These are phyloP conservation scores for Phanerochaete carnosa DNA, from an alignment of 768 basidiomycete genomes.

Conservation along the genomic window DNA sequence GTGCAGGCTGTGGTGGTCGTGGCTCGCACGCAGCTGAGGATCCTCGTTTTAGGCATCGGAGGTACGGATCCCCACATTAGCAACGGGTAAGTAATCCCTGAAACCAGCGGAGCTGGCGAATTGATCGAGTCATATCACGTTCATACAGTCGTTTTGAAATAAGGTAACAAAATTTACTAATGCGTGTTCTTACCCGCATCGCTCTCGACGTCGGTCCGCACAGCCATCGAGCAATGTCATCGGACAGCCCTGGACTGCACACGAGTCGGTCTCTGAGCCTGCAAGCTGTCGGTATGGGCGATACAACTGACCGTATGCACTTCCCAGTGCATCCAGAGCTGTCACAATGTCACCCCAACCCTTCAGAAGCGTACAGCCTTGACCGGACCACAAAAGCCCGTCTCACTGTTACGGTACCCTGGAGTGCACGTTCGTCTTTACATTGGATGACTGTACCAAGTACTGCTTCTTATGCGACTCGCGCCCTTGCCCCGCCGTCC, in stretches of 20 bases:
- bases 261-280: no score
- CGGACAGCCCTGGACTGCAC: no score
- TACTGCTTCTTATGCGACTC: no score
- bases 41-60: constrained; percentile 7
- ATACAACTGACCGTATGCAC: neutral
- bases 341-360: neutral
- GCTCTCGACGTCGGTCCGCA: neutral
- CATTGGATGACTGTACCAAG: no score
- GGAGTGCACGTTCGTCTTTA: neutral
- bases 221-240: no score
- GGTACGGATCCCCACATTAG: constrained; percentile 1
- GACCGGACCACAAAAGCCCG: neutral
- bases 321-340: neutral
- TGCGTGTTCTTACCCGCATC: neutral
- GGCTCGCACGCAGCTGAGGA: constrained; percentile 12
- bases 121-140: neutral
- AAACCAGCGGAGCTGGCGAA: neutral
- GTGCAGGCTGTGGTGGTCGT: constrained; percentile 18
- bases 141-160: neutral
- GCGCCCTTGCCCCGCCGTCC: no score
- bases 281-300: no score
- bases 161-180: neutral
- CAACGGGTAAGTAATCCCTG: neutral
- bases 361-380: neutral
- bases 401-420: neutral